Evolutionary conservation across 2,329 filamentous ascomycete species (phyloP).

Genomic region (Sclerotinia minor): DNA sequence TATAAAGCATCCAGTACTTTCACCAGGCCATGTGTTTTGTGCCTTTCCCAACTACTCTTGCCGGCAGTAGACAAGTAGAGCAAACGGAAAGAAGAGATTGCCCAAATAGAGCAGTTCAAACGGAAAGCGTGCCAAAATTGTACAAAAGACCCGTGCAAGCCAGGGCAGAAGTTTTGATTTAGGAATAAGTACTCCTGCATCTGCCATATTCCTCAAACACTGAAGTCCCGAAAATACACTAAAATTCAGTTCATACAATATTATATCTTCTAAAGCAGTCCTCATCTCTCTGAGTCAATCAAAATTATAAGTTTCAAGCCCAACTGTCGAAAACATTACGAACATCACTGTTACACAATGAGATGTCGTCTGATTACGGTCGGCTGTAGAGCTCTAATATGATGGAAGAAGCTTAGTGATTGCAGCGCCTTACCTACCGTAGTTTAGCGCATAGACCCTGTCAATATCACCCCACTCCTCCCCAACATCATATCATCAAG

Average conservation of each 20-base stretch:
- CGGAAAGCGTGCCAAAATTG: neutral
- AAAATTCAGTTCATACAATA: neutral
- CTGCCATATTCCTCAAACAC: neutral
- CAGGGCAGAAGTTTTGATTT: neutral
- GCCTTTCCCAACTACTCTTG: neutral
- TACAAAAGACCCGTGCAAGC: neutral
- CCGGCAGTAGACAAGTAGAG: neutral
- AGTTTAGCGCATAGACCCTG: neutral
- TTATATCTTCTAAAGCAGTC: neutral
- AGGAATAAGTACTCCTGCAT: neutral
- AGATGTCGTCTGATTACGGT: slow-evolving; percentile 19
- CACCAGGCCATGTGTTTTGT: neutral
- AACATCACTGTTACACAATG: neutral
- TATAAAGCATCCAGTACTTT: neutral
- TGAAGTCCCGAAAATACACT: neutral
- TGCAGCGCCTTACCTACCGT: neutral
- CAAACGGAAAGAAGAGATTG: too few relatives aligned
- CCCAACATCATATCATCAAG: neutral
- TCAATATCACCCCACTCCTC: neutral
- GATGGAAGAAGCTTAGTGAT: slow-evolving; percentile 11
- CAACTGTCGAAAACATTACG: neutral
- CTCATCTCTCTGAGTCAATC: neutral
- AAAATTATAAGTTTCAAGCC: neutral
- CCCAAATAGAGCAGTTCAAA: neutral
- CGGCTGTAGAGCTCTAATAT: neutral